Evolutionary conservation across 805 yeast genomes (phyloP).

Genomic region (Suhomyces pyralidae): DNA sequence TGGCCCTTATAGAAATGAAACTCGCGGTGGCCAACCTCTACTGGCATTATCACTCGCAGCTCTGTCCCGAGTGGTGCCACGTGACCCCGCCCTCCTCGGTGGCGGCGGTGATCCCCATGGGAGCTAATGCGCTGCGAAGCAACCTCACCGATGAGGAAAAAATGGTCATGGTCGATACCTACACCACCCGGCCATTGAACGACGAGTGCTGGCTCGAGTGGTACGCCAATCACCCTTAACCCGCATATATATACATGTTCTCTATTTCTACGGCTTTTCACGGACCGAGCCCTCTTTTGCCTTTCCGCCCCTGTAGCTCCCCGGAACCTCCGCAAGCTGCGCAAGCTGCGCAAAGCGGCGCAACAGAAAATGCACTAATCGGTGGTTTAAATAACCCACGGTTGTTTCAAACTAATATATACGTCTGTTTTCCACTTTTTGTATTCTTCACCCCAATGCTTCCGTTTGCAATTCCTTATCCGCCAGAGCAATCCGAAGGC

Average conservation of each 20-base stretch:
- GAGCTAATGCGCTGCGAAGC: slow-evolving; percentile 11
- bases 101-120: slow-evolving; percentile 16
- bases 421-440: background rate
- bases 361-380: too few species aligned
- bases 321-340: background rate
- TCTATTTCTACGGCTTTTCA: background rate
- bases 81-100: slow-evolving; percentile 11
- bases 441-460: slow-evolving; percentile 23
- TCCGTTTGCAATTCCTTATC: slow-evolving; percentile 54
- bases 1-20: slow-evolving; percentile 67
- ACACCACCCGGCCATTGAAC: slow-evolving; percentile 49
- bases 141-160: slow-evolving; percentile 39
- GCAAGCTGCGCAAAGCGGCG: too few species aligned
- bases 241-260: background rate
- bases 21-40: slow-evolving; percentile 52
- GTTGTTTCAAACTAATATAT: background rate
- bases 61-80: slow-evolving; percentile 46
- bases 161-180: slow-evolving; percentile 57
- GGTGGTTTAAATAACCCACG: background rate
- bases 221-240: slow-evolving; percentile 10
- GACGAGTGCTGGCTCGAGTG: slow-evolving; percentile 54
- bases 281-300: background rate
- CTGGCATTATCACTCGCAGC: slow-evolving; percentile 42
- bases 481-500: slow-evolving; percentile 53
- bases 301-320: background rate